Evolutionary conservation across 2,329 filamentous ascomycete genomes (phyloP), one percentile per base, ranked within the genome.

Genomic region (Calonectria fujianensis): DNA sequence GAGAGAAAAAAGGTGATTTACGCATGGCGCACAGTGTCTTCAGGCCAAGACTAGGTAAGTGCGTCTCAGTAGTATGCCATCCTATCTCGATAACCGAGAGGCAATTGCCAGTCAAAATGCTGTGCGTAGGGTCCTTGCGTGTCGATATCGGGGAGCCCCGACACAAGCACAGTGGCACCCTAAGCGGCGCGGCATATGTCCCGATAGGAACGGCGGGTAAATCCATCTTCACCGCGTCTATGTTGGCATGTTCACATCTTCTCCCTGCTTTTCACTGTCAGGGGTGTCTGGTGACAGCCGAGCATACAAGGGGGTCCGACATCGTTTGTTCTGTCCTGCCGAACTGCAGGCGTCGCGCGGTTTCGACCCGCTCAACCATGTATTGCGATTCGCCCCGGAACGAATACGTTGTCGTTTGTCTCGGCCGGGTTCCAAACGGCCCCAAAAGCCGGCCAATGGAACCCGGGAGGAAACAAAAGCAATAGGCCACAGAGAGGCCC

Each of bases 361-460:
- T 63, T 41, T 63, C 72, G 74, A 78, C 76, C 35, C 69, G 29
- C 59, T 52, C 73, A 67, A 61, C 51, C 70, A 59, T 68, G 59
- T 54, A 41, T 72, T 57, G 24, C 63, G 48, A 74, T 51, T 75
- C 69, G 66, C 35, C 70, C 61, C 37, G 68, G 65, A 78, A 74
- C 75, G 72, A 73, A 57, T 37, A 71, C 57, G 80, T 75, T 74
- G 74, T 52, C 29, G 24, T 39, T 68, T 37, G 31, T 73, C 76
- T 77, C 72, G 76, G 70, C 74, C 70, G 74, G 78, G 64, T 69
- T n/a, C 39, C 16, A 66, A 48, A 75, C 24, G 67, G 52, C 72
- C 73, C 57, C 50, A 41, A 77, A 59, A 51, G 50, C 73, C 59
- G 61, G 3, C 27, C 50, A 54, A 69, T 59, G 18, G 37, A 32